Percentiles rank a stretch among this genome's conserved stretches.
Conservation (phyloP, 2,329 filamentous ascomycete species). For the Trichoderma endophyticum region DNA sequence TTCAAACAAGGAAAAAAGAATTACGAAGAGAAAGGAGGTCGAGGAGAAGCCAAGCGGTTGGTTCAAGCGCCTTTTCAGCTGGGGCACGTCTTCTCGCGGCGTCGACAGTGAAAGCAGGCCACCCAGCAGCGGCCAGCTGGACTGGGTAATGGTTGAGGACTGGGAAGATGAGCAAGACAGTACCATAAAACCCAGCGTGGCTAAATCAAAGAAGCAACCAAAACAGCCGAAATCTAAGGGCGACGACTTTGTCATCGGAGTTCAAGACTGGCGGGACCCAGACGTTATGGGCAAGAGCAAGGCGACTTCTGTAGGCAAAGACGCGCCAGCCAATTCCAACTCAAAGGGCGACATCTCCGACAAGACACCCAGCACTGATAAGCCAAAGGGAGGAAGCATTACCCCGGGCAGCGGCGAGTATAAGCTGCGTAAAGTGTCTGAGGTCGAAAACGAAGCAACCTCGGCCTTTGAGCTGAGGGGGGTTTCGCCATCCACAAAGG, state of each 20-base stretch:
- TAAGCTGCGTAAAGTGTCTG: constrained; percentile 23
- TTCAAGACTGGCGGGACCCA: constrained; percentile 82
- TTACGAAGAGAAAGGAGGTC: constrained; percentile 26
- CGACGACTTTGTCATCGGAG: constrained; percentile 71
- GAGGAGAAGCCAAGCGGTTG: constrained; percentile 35
- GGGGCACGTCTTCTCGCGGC: constrained; percentile 30
- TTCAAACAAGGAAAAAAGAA: constrained; percentile 28
- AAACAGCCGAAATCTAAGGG: constrained; percentile 12
- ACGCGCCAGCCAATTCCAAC: not conserved
- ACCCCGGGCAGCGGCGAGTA: constrained; percentile 74
- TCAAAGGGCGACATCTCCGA: constrained; percentile 3
- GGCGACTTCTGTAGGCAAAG: constrained; percentile 1
- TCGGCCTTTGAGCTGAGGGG: not conserved
- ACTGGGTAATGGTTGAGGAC: constrained; percentile 69
- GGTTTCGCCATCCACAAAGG: constrained; percentile 31
- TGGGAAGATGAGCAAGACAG: constrained; percentile 57
- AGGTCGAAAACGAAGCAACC: constrained; percentile 5
- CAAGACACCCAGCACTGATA: constrained; percentile 25
- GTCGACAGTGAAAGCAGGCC: constrained; percentile 57
- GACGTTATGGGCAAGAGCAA: constrained; percentile 43
- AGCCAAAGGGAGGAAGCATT: constrained; percentile 62
- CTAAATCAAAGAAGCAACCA: constrained; percentile 27
- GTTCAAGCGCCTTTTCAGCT: constrained; percentile 44
- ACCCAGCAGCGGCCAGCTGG: constrained; percentile 69
- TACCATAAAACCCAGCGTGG: constrained; percentile 39